phyloP scores from a whole-genome alignment of 1,139 yeast genomes.

The Protomyces inouyei region DNA sequence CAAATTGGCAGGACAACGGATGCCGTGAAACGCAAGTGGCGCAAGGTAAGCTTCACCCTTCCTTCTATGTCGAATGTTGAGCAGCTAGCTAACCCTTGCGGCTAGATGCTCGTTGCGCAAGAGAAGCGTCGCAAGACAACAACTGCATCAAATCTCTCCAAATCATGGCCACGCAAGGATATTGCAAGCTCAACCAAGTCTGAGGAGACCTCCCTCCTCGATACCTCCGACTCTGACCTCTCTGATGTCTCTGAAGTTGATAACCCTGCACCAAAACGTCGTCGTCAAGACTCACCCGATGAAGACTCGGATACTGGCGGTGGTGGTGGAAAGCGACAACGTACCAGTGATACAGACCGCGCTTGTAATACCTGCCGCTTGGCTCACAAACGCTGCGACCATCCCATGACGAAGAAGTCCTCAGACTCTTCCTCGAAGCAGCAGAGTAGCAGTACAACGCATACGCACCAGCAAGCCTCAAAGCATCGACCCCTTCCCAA shows the following conservation, averaged over 20 bases:
- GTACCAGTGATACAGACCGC: background rate
- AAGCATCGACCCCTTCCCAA: background rate
- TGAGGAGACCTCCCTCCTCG: background rate
- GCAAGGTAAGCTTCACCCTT: slow-evolving; percentile 1
- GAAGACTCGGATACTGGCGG: background rate
- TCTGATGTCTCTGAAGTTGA: background rate
- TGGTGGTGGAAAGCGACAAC: background rate
- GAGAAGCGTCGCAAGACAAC: background rate
- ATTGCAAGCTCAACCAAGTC: background rate
- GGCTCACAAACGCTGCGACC: slow-evolving; percentile 11
- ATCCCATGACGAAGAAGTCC: background rate
- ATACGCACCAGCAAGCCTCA: too few species aligned
- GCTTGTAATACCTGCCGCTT: slow-evolving; percentile 14
- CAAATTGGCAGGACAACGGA: slow-evolving; percentile 14
- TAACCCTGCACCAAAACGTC: background rate
- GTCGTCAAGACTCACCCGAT: background rate
- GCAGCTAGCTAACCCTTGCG: background rate
- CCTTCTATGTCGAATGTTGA: background rate
- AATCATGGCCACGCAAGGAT: background rate
- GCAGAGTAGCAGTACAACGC: too few species aligned
- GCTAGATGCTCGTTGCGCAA: background rate
- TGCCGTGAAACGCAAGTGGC: slow-evolving; percentile 24
- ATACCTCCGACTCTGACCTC: background rate
- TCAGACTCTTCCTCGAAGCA: background rate
- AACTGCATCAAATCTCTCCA: background rate